These are phyloP conservation scores for Stellera chamaejasme DNA, from an alignment of 345 rosid genomes.

Conservation along the genomic window DNA sequence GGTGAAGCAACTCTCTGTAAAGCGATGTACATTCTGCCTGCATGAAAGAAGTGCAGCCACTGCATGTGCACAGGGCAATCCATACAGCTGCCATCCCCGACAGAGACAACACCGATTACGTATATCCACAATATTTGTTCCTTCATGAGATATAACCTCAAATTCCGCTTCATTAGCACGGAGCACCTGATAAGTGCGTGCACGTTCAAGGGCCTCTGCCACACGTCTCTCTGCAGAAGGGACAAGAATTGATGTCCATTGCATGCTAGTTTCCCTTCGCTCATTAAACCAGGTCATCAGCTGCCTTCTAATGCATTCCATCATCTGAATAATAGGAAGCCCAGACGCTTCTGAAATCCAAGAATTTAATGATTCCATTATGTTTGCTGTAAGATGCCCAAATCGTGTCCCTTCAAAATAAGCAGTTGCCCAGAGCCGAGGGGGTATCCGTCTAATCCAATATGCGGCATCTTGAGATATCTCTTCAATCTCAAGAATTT, in stretches of 20 bases:
- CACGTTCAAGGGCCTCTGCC: slow-evolving; percentile 82
- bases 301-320: slow-evolving; percentile 97
- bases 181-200: slow-evolving; percentile 84
- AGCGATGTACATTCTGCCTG: slow-evolving; percentile 95
- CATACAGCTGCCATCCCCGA: slow-evolving; percentile 95
- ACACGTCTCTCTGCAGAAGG: slow-evolving; percentile 90
- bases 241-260: slow-evolving; percentile 89
- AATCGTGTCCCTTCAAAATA: slow-evolving; percentile 91
- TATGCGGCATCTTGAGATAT: slow-evolving; percentile 88
- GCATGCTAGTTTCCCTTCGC: slow-evolving; percentile 87
- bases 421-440: slow-evolving; percentile 93
- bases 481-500: slow-evolving; percentile 83
- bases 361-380: slow-evolving; percentile 68
- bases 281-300: slow-evolving; percentile 98
- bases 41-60: slow-evolving; percentile 96
- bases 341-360: slow-evolving; percentile 97
- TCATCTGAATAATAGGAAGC: slow-evolving; percentile 97
- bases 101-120: slow-evolving; percentile 91
- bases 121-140: slow-evolving; percentile 81
- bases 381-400: slow-evolving; percentile 86
- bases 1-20: slow-evolving; percentile 92
- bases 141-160: slow-evolving; percentile 92
- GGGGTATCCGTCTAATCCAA: slow-evolving; percentile 92
- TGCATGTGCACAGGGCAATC: slow-evolving; percentile 94
- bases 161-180: slow-evolving; percentile 93